Percentiles rank a stretch among this genome's conserved stretches.
Evolutionary conservation across 768 basidiomycete genomes (phyloP).

Genomic region (Paxillus ammoniavirescens): DNA sequence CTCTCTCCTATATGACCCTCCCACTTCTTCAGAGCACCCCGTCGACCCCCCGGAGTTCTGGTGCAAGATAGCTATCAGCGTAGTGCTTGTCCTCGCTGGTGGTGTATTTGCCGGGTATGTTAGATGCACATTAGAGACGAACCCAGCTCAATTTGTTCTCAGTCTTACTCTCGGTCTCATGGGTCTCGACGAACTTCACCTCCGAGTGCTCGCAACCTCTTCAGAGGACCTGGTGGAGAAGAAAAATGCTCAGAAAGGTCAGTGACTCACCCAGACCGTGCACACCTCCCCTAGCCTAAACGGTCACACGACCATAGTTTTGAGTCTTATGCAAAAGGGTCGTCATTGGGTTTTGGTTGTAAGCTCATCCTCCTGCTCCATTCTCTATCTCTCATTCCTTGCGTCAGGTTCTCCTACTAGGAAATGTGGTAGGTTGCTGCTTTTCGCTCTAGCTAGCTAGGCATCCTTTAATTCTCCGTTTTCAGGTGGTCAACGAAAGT

Average conservation of each 20-base stretch:
- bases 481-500: conserved; percentile 79
- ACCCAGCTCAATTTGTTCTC: background rate
- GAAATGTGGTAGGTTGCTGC: conserved; percentile 69
- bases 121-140: background rate
- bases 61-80: conserved; percentile 67
- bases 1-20: background rate
- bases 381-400: conserved; percentile 1
- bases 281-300: background rate
- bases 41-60: conserved; percentile 67
- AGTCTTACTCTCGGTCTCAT: conserved; percentile 90
- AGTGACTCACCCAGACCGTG: background rate
- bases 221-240: conserved; percentile 73
- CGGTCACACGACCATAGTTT: conserved; percentile 35
- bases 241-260: conserved; percentile 69
- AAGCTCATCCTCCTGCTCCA: conserved; percentile 11
- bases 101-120: conserved; percentile 91
- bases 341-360: conserved; percentile 96
- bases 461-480: background rate
- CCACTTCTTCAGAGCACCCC: conserved; percentile 21
- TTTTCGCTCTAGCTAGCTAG: background rate
- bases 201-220: conserved; percentile 79
- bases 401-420: conserved; percentile 75
- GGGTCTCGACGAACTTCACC: conserved; percentile 90
- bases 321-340: conserved; percentile 57
- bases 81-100: conserved; percentile 72